These are phyloP conservation scores for Saccharomycopsis capsularis DNA, from an alignment of 805 yeast genomes.

Conservation along the genomic window DNA sequence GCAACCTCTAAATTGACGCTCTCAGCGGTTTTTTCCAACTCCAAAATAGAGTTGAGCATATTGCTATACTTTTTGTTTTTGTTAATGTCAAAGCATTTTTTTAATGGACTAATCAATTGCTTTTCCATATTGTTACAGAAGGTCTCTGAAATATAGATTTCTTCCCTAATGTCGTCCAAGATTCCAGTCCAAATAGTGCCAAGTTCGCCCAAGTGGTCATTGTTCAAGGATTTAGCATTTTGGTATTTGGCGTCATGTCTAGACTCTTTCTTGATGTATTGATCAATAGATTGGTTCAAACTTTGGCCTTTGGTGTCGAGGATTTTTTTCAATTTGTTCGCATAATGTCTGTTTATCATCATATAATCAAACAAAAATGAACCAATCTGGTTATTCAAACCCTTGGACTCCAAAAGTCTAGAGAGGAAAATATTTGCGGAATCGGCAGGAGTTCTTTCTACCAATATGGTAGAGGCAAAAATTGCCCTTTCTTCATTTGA, in stretches of 20 bases:
- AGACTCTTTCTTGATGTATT: conserved; percentile 20
- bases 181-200: conserved; percentile 18
- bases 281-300: conserved; percentile 18
- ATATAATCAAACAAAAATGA: conserved; percentile 43
- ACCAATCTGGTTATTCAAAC: conserved; percentile 38
- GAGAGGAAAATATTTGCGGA: conserved; percentile 16
- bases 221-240: conserved; percentile 2
- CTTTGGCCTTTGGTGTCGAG: conserved; percentile 20
- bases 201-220: conserved; percentile 20
- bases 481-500: conserved; percentile 18
- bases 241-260: conserved; percentile 16
- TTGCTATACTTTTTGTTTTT: conserved; percentile 21
- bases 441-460: conserved; percentile 15
- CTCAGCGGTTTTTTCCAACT: conserved; percentile 13
- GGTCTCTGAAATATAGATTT: conserved; percentile 16
- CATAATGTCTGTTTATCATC: conserved; percentile 28
- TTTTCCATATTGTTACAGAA: conserved; percentile 21
- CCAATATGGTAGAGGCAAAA: conserved; percentile 20
- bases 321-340: conserved; percentile 18
- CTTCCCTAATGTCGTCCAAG: conserved; percentile 18
- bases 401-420: conserved; percentile 29
- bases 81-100: conserved; percentile 20
- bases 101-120: conserved; percentile 20
- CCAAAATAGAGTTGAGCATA: conserved; percentile 16
- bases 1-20: conserved; percentile 4